Evolutionary conservation across 768 basidiomycete genomes (phyloP), one percentile per base, ranked within the genome.

Genomic region (Boletus insuetus): DNA sequence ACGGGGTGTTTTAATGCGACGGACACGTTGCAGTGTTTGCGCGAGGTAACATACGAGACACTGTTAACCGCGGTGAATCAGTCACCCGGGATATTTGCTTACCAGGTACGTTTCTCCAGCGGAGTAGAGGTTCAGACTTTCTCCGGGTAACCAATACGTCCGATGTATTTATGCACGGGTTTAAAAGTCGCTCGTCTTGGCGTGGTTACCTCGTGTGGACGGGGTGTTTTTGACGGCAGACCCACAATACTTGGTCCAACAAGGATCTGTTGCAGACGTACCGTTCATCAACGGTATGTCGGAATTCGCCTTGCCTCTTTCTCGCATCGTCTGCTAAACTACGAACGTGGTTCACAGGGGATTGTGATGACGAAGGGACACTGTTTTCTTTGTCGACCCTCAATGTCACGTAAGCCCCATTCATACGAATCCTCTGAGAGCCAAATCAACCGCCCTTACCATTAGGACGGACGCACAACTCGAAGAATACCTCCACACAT

Each of bases 291-390:
- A 20, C 7, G 41, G 35, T 58, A 66, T 29, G 29, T 29, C 29
- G 29, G 9, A 29, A 29, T 29, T 29, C 0, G 29, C 29, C 29
- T 29, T 29, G 29, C 29, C 8, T 29, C 29, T 29, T 29, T 29
- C 29, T 29, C 29, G 9, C 26, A 26, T 26, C 26, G 29, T 29
- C 29, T 3, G 29, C 29, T 29, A 9, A 29, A 29, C 29, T 9
- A 29, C 29, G 29, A 29, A 29, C 29, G 22, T 17, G 8, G 20
- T 17, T 9, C 22, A 4, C 43, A 52, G 51, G 77, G 2, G 64
- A 73, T 45, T 69, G 67, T 24, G 75, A 77, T 50, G 76, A 78
- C 39, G 75, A 77, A 58, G 76, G 74, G 51, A 76, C 75, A 2
- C 42, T 78, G 2, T 81, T 81, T 59, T 42, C 20, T 1, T 24